Base-by-base conservation (phyloP, 768 basidiomycete species). In the Termitomyces sp. region DNA sequence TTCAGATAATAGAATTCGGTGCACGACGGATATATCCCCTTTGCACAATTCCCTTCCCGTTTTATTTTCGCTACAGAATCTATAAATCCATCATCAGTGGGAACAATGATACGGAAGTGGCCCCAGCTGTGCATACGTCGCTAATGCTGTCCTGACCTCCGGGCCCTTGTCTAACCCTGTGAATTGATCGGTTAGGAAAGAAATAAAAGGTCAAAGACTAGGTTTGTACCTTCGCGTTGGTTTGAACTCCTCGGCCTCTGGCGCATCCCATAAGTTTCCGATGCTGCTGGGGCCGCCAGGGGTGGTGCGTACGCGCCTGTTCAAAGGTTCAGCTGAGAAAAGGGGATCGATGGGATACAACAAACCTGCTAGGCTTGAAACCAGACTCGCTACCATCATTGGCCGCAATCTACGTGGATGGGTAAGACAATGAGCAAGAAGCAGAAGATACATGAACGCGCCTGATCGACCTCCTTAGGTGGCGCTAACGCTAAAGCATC, bases 111-210 rank as follows among this genome's bases (percentile, higher is more conserved):
- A 11, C 21, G 31, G 44, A 38, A 21, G 25, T n/a, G 17, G 27
- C 9, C 5, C 6, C 42, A 21, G 12, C 43, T 40, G 8, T 23
- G 57, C 68, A 63, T 66, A 82, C 79, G 8, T 66, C 69, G 60
- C 64, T 73, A 48, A 89, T 82, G 65, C 75, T 82, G 66, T 89
- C 87, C 48, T 77, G 67, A 25, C 87, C 87, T 63, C 87, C 87
- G 32, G 87, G 87, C 43, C 77, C 79, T 68, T 89, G 77, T 58
- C 86, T 77, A 32, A 89, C 87, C 56, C 87, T 89, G 49, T 21
- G 5, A 45, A 21, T 54, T 44, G n/a, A 42, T 19, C n/a, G 34
- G 56, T 40, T 40, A 19, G 19, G 2, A 10, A 37, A 7, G 23
- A 8, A 50, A 46, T 31, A 10, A 35, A 40, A 27, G 8, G n/a